Evolutionary conservation across 306 rosid species (phyloP).

Genomic region (Quercus variabilis): DNA sequence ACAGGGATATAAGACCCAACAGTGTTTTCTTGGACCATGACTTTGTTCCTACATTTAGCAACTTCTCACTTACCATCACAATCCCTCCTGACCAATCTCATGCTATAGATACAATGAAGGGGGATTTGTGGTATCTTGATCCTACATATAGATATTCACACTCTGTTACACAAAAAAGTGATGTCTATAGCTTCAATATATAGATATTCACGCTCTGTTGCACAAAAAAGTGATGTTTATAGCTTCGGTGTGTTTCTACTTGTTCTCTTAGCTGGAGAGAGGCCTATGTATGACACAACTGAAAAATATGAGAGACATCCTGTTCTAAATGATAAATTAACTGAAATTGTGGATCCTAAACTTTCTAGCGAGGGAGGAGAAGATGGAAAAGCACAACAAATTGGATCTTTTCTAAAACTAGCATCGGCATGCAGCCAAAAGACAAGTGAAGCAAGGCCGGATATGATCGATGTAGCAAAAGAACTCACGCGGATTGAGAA

Average conservation of each 20-base stretch:
- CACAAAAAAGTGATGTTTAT: neutral
- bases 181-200: neutral
- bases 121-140: neutral
- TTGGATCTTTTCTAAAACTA: neutral
- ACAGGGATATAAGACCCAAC: neutral
- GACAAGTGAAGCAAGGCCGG: neutral
- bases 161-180: neutral
- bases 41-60: neutral
- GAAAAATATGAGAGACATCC: too few relatives aligned
- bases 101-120: neutral
- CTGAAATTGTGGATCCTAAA: neutral
- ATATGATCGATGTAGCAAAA: neutral
- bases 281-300: too few relatives aligned
- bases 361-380: neutral
- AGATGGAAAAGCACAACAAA: neutral
- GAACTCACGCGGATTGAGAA: neutral
- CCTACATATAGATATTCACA: neutral
- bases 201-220: neutral
- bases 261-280: neutral
- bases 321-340: neutral
- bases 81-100: neutral
- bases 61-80: neutral
- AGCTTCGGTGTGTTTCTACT: neutral
- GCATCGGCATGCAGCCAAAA: neutral
- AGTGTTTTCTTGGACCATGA: neutral